Base-by-base conservation (phyloP, 2,329 filamentous ascomycete species). In the Alternaria viburni region DNA sequence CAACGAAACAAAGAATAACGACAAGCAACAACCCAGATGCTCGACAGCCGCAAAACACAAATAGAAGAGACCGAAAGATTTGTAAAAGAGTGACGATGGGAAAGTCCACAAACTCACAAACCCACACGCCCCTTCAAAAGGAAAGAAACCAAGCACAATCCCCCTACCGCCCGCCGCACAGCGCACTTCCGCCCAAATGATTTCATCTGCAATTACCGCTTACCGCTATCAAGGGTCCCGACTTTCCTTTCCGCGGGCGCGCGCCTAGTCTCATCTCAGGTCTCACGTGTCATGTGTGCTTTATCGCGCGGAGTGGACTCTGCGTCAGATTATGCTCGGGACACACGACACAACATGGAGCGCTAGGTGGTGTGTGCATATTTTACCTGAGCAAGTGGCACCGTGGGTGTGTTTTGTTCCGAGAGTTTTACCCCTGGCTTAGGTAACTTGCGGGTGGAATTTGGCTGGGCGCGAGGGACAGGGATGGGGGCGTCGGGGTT, bases 211-310 rank as follows among this genome's bases (percentile, higher is more conserved):
- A n/a, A 36, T 36, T 36, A 36, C 32, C 32, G 32, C 32, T 36
- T n/a, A 25, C 49, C 49, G 43, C 46, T 46, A 47, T 36, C 9
- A 56, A 56, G 54, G 54, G 54, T 32, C 54, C 43, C n/a, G n/a
- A n/a, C n/a, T 15, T 30, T 43, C 43, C 7, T 30, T 43, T 21
- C 49, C 49, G 30, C 49, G 30, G 26, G 26, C 49, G 32, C 19
- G 36, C 36, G 12, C 36, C 36, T 41, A 41, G 36, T 41, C 36
- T 41, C 36, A 41, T 41, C 36, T 41, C 36, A 41, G 36, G 36
- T 41, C 19, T 30, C 49, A 36, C 49, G 49, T 52, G 49, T 52
- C 49, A 52, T 41, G 49, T n/a, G 4, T 41, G 28, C 19, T 41
- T 23, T 41, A 52, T 36, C 28, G n/a, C 36, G 32, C 36, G 36